Evolutionary conservation across 805 yeast species (phyloP).

Genomic region (Middelhovenomyces tepae): DNA sequence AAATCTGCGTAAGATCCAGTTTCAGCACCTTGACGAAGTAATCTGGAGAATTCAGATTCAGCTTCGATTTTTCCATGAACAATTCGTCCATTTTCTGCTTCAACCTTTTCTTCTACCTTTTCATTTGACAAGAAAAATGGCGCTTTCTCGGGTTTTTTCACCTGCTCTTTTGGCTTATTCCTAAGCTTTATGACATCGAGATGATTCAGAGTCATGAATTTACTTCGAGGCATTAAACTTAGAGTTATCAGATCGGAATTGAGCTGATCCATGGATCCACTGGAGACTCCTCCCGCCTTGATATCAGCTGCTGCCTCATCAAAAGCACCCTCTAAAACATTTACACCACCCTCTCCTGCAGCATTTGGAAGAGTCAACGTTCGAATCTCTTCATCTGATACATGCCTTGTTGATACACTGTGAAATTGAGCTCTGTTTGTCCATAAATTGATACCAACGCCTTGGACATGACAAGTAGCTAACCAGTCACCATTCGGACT

Average conservation of each 20-base stretch:
- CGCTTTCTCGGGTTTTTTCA: slow-evolving; percentile 71
- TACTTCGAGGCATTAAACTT: slow-evolving; percentile 66
- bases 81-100: too few relatives aligned
- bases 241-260: slow-evolving; percentile 57
- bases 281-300: slow-evolving; percentile 15
- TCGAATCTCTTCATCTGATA: slow-evolving; percentile 54
- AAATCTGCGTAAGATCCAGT: slow-evolving; percentile 39
- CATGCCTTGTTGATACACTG: slow-evolving; percentile 57
- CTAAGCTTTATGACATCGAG: slow-evolving; percentile 77
- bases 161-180: slow-evolving; percentile 83
- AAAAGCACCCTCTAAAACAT: slow-evolving; percentile 72
- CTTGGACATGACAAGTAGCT: slow-evolving; percentile 87
- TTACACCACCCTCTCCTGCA: slow-evolving; percentile 68
- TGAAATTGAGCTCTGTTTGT: slow-evolving; percentile 79
- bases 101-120: slow-evolving; percentile 21
- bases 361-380: slow-evolving; percentile 59
- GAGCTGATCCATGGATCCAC: slow-evolving; percentile 47
- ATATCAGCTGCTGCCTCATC: slow-evolving; percentile 30
- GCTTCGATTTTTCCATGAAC: slow-evolving; percentile 32
- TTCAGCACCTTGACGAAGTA: slow-evolving; percentile 46
- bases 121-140: slow-evolving; percentile 61
- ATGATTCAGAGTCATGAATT: slow-evolving; percentile 69
- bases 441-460: slow-evolving; percentile 89
- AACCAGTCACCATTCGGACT: slow-evolving; percentile 84
- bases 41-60: slow-evolving; percentile 65